A percentile compares a stretch with the other conserved stretches of the same genome.
Conservation (phyloP, 31 red algal genomes). For the Odonthalia washingtoniensis region DNA sequence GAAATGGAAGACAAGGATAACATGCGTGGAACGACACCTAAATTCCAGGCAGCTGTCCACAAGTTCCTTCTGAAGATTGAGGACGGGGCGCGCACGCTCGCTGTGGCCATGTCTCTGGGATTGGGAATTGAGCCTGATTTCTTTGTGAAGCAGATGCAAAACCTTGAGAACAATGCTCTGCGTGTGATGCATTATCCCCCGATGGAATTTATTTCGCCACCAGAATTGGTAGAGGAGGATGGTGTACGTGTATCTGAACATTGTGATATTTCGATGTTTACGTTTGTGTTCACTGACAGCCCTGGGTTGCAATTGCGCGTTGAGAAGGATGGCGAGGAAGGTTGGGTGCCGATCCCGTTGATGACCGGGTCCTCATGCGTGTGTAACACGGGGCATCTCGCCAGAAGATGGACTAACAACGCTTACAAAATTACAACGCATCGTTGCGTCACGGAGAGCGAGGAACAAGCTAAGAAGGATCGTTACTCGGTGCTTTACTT, state of each 20-base stretch:
- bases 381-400: neutral
- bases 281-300: neutral
- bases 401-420: neutral
- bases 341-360: constrained; percentile 1
- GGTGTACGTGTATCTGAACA: neutral
- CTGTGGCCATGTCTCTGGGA: neutral
- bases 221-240: neutral
- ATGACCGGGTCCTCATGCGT: neutral
- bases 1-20: neutral
- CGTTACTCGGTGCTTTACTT: neutral
- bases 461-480: constrained; percentile 4
- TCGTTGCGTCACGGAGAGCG: neutral
- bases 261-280: neutral
- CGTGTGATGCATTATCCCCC: neutral
- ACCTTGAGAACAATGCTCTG: neutral
- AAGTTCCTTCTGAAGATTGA: neutral
- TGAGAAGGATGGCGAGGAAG: neutral
- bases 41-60: neutral
- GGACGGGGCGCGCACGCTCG: neutral
- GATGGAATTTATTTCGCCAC: neutral
- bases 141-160: neutral
- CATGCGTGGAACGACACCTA: neutral
- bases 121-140: neutral
- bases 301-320: neutral
- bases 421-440: neutral